Evolutionary conservation across 2,329 filamentous ascomycete species (phyloP), one percentile per base, ranked within the genome.

Genomic region (Aspergillus clavatus): DNA sequence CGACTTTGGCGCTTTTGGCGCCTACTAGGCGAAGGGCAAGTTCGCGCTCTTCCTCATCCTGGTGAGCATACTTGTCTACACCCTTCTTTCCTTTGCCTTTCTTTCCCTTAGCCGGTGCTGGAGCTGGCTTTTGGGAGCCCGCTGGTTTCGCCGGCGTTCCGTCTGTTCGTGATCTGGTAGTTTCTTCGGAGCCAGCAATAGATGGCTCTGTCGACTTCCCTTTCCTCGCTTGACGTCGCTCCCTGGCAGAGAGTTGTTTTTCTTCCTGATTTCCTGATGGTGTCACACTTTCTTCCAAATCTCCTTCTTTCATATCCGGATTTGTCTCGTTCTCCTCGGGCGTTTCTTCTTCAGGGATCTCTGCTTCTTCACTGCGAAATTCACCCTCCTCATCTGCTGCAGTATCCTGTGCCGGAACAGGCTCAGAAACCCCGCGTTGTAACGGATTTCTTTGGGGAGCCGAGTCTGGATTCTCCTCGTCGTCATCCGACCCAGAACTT

Each of bases 31-130:
- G 78, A 68, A 96, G 86, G 24, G 89, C 89, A 0, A 90, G 79
- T 5, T 79, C 80, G 10, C 89, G 87, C 60, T 98, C 93, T 67
- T 95, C 91, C 44, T 95, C 89, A 57, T 97, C 91, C 74, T 97
- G 93, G 57, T 94, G 75, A 37, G 86, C 91, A 70, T 98, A 98
- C 65, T 95, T 96, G 47, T 81, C 74, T 3, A 88, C 88, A 2
- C 88, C 83, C 66, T 93, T 95, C 73, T 94, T 95, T 35, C 84
- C 83, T 64, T 95, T 95, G 48, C 78, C 79, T 46, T 81, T 82
- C 65, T 94, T 89, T 23, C 89, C 89, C 46, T 90, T 83, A 11
- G 76, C 68, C 37, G 58, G 53, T 11, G 59, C 46, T 18, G 44
- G 45, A 3, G 46, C 40, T 21, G 31, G 14, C 44, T 54, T 43